Conservation (phyloP, 2,329 filamentous ascomycete genomes). For the Drechslerella dactyloides region DNA sequence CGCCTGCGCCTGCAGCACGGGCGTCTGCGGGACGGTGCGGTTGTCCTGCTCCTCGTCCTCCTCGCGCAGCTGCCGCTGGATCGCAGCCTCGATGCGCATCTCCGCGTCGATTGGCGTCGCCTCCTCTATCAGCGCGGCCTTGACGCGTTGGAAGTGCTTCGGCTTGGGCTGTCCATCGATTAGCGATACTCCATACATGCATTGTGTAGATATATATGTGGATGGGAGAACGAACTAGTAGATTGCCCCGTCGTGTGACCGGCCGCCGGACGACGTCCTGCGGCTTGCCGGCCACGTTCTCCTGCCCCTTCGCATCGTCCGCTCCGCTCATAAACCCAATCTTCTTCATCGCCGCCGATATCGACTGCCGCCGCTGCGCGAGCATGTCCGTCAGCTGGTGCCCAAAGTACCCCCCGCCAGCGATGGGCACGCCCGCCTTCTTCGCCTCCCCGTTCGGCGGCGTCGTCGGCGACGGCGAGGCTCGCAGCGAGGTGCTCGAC, state of each 20-base stretch:
- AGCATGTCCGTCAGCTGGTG: conserved; percentile 62
- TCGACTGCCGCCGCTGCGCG: conserved; percentile 74
- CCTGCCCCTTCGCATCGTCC: conserved; percentile 59
- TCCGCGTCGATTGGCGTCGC: conserved; percentile 85
- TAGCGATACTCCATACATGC: conserved; percentile 53
- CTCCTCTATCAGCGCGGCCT: conserved; percentile 87
- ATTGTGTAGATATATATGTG: conserved; percentile 10
- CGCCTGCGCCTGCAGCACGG: conserved; percentile 30
- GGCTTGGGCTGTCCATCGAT: conserved; percentile 77
- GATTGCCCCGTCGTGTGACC: conserved; percentile 85
- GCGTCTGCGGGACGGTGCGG: conserved; percentile 42
- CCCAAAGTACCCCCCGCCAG: conserved; percentile 63
- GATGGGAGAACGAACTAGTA: conserved; percentile 77
- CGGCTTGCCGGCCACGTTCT: conserved; percentile 66
- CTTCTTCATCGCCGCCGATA: conserved; percentile 74
- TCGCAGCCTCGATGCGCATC: conserved; percentile 87
- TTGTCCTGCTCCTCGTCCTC: conserved; percentile 53
- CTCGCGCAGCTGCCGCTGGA: conserved; percentile 92
- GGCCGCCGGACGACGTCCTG: conserved; percentile 73
- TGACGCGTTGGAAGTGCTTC: conserved; percentile 91
- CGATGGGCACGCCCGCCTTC: conserved; percentile 55
- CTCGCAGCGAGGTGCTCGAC: conserved; percentile 51
- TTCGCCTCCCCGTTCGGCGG: conserved; percentile 51
- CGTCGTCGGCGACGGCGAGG: conserved; percentile 53
- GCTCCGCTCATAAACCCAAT: conserved; percentile 51